A percentile compares a stretch with the other conserved stretches of the same genome.
Conservation (phyloP, 768 basidiomycete genomes). For the Tulasnella sp. region DNA sequence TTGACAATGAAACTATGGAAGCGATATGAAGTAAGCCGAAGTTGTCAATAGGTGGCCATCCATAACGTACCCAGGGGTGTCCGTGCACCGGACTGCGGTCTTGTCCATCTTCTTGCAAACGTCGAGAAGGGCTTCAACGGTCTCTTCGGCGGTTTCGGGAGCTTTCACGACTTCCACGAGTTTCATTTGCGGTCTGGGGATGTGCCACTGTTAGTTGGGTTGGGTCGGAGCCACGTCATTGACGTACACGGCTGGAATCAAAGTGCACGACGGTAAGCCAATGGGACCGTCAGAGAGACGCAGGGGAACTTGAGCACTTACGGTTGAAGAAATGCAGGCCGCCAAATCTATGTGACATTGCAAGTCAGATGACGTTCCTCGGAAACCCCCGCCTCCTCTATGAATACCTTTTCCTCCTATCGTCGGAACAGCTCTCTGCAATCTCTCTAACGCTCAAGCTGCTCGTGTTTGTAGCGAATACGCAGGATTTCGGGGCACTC, state of each 20-base stretch:
- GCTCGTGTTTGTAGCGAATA: constrained; percentile 39
- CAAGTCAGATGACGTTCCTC: background rate
- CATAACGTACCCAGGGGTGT: constrained; percentile 38
- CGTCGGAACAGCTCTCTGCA: constrained; percentile 28
- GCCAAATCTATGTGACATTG: constrained; percentile 30
- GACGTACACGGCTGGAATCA: constrained; percentile 20
- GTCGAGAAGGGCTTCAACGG: constrained; percentile 31
- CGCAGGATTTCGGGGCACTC: constrained; percentile 29
- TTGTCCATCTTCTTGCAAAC: constrained; percentile 35
- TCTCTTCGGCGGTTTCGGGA: constrained; percentile 31
- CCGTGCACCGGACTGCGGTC: constrained; percentile 35
- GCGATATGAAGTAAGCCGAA: background rate
- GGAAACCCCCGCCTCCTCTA: constrained; percentile 32
- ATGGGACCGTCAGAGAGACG: background rate
- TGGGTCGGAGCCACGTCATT: background rate
- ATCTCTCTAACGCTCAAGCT: constrained; percentile 35
- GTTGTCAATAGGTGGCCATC: no score
- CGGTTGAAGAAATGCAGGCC: constrained; percentile 40
- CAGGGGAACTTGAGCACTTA: constrained; percentile 20
- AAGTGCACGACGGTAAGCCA: background rate
- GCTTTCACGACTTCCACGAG: constrained; percentile 37
- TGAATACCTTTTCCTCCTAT: constrained; percentile 24
- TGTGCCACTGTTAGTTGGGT: background rate
- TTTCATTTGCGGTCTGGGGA: constrained; percentile 31
- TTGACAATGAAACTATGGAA: constrained; percentile 36